These are phyloP conservation scores for Ascoidea asiatica DNA, from an alignment of 805 yeast genomes.

Conservation along the genomic window DNA sequence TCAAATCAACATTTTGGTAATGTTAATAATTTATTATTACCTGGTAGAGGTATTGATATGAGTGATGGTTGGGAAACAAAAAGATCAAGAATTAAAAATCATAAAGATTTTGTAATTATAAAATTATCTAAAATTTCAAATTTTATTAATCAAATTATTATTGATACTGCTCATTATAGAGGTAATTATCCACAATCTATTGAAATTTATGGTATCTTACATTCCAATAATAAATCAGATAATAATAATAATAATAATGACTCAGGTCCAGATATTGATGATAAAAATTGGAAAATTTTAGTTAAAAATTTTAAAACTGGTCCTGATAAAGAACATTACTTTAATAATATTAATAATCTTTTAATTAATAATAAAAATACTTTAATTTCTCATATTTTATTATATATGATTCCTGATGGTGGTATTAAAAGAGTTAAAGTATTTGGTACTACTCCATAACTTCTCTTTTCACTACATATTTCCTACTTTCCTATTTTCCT, in stretches of 20 bases:
- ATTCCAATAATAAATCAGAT: conserved; percentile 15
- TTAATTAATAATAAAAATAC: conserved; percentile 12
- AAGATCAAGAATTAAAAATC: conserved; percentile 73
- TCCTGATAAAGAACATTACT: conserved; percentile 75
- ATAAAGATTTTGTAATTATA: conserved; percentile 84
- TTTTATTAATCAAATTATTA: conserved; percentile 39
- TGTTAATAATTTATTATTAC: conserved; percentile 77
- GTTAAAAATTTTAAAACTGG: conserved; percentile 61
- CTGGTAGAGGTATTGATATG: conserved; percentile 95
- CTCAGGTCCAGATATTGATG: conserved; percentile 25
- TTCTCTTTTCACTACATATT: neutral
- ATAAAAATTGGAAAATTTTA: conserved; percentile 44
- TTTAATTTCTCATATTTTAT: conserved; percentile 52
- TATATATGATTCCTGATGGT: conserved; percentile 90
- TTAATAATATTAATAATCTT: conserved; percentile 19
- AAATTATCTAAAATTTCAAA: conserved; percentile 57
- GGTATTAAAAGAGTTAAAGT: conserved; percentile 89
- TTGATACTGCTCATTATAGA: conserved; percentile 89
- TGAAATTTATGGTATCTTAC: conserved; percentile 45
- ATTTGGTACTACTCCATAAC: conserved; percentile 36
- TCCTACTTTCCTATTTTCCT: no score
- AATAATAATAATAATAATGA: conserved; percentile 26
- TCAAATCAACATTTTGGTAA: conserved; percentile 94
- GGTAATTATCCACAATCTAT: conserved; percentile 89
- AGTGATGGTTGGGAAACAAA: conserved; percentile 98